Percentiles rank a stretch among this genome's conserved stretches.
Evolutionary conservation across 2,329 filamentous ascomycete species (phyloP).

Genomic region (Catunica adiposa): DNA sequence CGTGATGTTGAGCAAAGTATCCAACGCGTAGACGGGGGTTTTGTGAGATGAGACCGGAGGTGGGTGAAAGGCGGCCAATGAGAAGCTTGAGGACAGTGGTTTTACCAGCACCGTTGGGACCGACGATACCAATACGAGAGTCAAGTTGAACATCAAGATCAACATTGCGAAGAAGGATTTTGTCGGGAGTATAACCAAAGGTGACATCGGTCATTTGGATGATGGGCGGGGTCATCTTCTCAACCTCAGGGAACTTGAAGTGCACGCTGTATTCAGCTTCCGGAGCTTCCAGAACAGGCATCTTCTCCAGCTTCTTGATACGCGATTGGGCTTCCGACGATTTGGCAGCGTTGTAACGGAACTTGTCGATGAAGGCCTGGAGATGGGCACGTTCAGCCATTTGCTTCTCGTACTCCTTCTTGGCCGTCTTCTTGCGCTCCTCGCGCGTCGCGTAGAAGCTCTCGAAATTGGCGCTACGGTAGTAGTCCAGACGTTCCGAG

Average conservation of each 20-base stretch:
- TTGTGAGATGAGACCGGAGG: constrained; percentile 67
- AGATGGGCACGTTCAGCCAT: constrained; percentile 87
- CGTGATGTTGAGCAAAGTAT: constrained; percentile 97
- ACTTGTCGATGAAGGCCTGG: constrained; percentile 98
- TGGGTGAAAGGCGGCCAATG: constrained; percentile 65
- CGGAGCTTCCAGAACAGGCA: constrained; percentile 79
- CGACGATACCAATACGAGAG: constrained; percentile 97
- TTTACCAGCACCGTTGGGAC: constrained; percentile 96
- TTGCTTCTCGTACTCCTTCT: constrained; percentile 96
- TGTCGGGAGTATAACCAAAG: constrained; percentile 75
- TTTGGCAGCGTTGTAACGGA: constrained; percentile 97
- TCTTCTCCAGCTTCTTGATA: constrained; percentile 97
- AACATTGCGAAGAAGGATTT: constrained; percentile 64
- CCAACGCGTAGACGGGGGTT: constrained; percentile 79
- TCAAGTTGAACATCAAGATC: constrained; percentile 96
- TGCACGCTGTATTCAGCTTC: constrained; percentile 92
- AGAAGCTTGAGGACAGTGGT: constrained; percentile 97
- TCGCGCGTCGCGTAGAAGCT: constrained; percentile 96
- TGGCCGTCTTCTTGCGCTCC: constrained; percentile 88
- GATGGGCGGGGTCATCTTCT: constrained; percentile 93
- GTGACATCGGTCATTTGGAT: constrained; percentile 89
- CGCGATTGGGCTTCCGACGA: constrained; percentile 95
- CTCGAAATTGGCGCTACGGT: constrained; percentile 93
- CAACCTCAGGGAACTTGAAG: constrained; percentile 93
- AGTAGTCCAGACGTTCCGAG: constrained; percentile 93